phyloP scores from a whole-genome alignment of 768 basidiomycete genomes.

The Leccinum broughii region DNA sequence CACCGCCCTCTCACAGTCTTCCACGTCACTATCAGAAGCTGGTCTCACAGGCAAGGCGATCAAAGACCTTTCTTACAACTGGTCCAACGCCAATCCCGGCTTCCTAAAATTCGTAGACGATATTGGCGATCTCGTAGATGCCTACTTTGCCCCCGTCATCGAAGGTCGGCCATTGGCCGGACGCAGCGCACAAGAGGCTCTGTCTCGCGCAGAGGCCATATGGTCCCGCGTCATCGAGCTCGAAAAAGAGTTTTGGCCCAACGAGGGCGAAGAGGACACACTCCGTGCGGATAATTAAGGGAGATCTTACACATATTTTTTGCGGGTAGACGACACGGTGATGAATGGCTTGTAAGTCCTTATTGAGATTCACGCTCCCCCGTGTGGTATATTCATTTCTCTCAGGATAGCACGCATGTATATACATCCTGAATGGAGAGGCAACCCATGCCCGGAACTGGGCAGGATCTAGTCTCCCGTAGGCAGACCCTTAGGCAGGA shows the following conservation, averaged over 20 bases:
- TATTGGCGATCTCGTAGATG: constrained; percentile 49
- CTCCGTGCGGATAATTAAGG: constrained; percentile 3
- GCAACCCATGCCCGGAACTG: no score
- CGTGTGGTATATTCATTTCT: neutral
- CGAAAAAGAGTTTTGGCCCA: constrained; percentile 62
- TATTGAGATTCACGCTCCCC: no score
- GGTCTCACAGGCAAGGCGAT: constrained; percentile 35
- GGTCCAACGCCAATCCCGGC: constrained; percentile 49
- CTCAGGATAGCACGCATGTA: neutral
- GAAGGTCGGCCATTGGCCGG: constrained; percentile 26
- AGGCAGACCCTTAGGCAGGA: no score
- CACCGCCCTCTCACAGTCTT: constrained; percentile 6
- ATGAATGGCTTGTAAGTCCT: no score
- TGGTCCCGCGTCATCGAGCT: constrained; percentile 62
- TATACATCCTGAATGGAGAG: no score
- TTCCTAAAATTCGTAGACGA: constrained; percentile 55
- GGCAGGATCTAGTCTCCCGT: no score
- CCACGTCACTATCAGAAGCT: neutral
- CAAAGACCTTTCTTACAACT: constrained; percentile 56
- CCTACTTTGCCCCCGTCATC: constrained; percentile 37
- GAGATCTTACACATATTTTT: neutral
- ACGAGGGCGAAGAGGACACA: constrained; percentile 36
- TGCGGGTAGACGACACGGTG: neutral
- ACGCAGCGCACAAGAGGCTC: constrained; percentile 9
- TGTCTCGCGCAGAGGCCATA: constrained; percentile 44